Conservation (phyloP, 305 asterid species). For the Fraxinus floribunda region DNA sequence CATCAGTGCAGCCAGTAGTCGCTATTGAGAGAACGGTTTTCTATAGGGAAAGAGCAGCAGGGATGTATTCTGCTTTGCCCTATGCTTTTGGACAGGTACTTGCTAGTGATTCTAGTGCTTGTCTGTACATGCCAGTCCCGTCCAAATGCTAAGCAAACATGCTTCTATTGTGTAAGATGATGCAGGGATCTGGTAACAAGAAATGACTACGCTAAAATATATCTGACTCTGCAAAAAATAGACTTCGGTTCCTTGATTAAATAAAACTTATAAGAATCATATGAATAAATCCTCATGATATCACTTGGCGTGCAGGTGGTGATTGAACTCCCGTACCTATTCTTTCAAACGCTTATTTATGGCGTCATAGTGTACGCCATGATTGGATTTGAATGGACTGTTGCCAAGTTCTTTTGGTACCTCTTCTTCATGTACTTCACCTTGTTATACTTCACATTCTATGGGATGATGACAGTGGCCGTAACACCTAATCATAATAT, state of each 20-base stretch:
- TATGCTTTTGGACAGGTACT: slow-evolving; percentile 87
- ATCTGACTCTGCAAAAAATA: background rate
- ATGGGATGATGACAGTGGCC: slow-evolving; percentile 87
- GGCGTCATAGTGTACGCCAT: slow-evolving; percentile 68
- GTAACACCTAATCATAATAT: slow-evolving; percentile 75
- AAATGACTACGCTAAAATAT: background rate
- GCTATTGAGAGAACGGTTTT: slow-evolving; percentile 82
- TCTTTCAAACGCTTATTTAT: slow-evolving; percentile 55
- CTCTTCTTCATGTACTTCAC: slow-evolving; percentile 75
- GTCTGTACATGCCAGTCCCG: background rate
- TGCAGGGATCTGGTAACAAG: background rate
- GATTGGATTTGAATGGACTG: slow-evolving; percentile 77
- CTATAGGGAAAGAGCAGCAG: slow-evolving; percentile 85
- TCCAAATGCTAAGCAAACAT: background rate
- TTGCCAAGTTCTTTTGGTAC: slow-evolving; percentile 62
- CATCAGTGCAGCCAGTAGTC: slow-evolving; percentile 81
- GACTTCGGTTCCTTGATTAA: background rate
- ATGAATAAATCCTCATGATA: background rate
- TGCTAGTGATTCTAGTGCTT: background rate
- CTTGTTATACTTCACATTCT: slow-evolving; percentile 69
- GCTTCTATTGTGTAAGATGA: background rate
- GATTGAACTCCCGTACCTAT: slow-evolving; percentile 63
- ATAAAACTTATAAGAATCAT: background rate
- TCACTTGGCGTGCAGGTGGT: slow-evolving; percentile 42
- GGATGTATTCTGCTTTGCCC: slow-evolving; percentile 86